Percentiles rank a stretch among this genome's conserved stretches.
phyloP scores from a whole-genome alignment of 352 stramenopile genomes.

The Globisporangium acanthophoron region DNA sequence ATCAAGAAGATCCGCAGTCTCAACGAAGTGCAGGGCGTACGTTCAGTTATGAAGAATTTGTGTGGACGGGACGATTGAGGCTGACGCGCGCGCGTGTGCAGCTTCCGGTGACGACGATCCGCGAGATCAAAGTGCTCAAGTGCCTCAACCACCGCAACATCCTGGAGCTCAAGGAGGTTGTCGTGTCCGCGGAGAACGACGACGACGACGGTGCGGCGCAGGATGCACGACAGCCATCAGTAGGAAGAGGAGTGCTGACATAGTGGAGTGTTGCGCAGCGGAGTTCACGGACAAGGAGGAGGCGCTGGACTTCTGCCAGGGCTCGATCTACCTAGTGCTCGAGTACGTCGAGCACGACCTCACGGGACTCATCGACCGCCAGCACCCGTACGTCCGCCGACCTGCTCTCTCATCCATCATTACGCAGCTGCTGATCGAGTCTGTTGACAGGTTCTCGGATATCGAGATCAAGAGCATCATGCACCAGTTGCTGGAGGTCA shows the following conservation, averaged over 20 bases:
- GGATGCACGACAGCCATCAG: neutral
- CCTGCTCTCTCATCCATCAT: neutral
- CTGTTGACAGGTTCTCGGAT: constrained; percentile 58
- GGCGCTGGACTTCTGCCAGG: constrained; percentile 76
- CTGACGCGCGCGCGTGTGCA: constrained; percentile 15
- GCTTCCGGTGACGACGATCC: constrained; percentile 94
- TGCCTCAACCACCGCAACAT: constrained; percentile 94
- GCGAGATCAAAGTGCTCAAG: constrained; percentile 99
- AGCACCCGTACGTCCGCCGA: constrained; percentile 53
- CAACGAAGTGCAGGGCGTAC: constrained; percentile 86
- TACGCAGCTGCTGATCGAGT: too few species aligned
- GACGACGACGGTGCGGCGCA: constrained; percentile 55
- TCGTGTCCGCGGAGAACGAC: constrained; percentile 86
- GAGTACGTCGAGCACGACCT: constrained; percentile 89
- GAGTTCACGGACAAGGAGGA: constrained; percentile 84
- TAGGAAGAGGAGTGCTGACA: neutral
- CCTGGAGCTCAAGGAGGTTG: constrained; percentile 95
- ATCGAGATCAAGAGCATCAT: constrained; percentile 86
- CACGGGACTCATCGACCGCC: constrained; percentile 81
- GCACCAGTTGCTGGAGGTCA: constrained; percentile 81
- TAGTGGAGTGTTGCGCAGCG: neutral
- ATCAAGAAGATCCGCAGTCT: constrained; percentile 90
- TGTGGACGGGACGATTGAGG: neutral
- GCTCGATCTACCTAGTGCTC: constrained; percentile 84
- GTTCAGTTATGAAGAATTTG: constrained; percentile 8